phyloP scores from a whole-genome alignment of 2,329 filamentous ascomycete genomes.

The Cercospora sp. region DNA sequence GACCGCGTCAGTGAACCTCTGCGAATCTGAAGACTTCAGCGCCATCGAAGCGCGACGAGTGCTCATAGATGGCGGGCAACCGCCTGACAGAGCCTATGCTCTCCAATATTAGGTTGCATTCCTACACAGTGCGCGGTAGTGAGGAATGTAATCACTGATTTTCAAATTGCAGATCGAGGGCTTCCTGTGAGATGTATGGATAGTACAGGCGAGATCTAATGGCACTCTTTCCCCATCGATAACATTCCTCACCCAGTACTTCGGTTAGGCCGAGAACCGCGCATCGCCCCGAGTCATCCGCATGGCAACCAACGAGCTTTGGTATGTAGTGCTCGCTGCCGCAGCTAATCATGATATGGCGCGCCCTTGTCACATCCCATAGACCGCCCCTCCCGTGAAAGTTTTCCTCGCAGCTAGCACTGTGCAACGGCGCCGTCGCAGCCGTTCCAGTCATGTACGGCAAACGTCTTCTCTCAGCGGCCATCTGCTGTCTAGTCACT shows the following conservation, averaged over 20 bases:
- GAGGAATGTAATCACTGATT: background rate
- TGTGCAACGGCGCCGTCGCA: background rate
- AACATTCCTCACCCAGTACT: background rate
- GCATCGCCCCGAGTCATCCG: background rate
- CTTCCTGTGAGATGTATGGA: background rate
- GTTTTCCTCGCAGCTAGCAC: background rate
- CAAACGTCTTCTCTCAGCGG: background rate
- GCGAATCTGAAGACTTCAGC: background rate
- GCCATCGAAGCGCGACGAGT: background rate
- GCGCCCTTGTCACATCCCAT: background rate
- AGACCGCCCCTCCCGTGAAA: background rate
- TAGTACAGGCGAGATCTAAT: background rate
- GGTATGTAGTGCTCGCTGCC: constrained; percentile 5
- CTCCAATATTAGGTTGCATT: background rate
- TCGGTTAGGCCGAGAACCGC: background rate
- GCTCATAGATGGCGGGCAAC: background rate
- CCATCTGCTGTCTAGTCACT: background rate
- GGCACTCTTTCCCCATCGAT: background rate
- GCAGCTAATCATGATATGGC: background rate
- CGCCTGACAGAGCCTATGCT: background rate
- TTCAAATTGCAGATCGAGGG: background rate
- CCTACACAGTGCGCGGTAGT: background rate
- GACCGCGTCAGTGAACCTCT: background rate
- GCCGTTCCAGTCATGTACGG: background rate
- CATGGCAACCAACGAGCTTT: constrained; percentile 1